Evolutionary conservation across 495 filamentous ascomycete species (phyloP).

Genomic region (Penicillium cataractarum): DNA sequence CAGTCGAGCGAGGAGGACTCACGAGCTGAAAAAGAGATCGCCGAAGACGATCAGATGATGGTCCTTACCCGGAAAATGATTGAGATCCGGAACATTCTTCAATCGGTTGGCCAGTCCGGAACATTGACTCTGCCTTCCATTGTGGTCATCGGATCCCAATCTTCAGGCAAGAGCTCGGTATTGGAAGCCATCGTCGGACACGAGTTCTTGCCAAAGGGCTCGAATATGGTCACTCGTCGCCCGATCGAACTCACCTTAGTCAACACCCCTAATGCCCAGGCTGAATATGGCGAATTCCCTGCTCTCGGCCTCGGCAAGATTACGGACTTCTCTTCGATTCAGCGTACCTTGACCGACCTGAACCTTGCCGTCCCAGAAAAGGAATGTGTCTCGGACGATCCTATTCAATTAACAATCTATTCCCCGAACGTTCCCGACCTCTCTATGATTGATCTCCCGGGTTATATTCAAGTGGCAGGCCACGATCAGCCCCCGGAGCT

Average conservation of each 20-base stretch:
- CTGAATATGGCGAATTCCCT: constrained; percentile 96
- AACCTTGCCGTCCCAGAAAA: constrained; percentile 89
- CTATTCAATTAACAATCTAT: constrained; percentile 92
- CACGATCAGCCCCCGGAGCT: constrained; percentile 88
- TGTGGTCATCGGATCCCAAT: constrained; percentile 97
- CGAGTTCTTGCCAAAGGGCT: constrained; percentile 95
- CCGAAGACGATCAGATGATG: constrained; percentile 99
- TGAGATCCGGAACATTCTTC: constrained; percentile 90
- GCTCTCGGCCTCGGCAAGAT: constrained; percentile 88
- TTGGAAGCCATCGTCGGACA: constrained; percentile 97
- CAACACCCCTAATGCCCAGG: constrained; percentile 88
- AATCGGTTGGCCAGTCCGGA: constrained; percentile 87
- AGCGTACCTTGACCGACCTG: constrained; percentile 90
- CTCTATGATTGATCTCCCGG: constrained; percentile 93
- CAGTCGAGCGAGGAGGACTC: constrained; percentile 71
- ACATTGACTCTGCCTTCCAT: constrained; percentile 90
- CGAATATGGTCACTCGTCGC: constrained; percentile 96
- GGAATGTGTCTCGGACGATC: constrained; percentile 94
- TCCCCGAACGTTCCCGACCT: constrained; percentile 95
- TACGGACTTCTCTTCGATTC: constrained; percentile 90
- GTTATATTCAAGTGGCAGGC: constrained; percentile 94
- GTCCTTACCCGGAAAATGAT: constrained; percentile 99
- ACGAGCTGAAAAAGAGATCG: constrained; percentile 61
- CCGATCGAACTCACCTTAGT: constrained; percentile 97
- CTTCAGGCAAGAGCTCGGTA: constrained; percentile 97